phyloP scores from a whole-genome alignment of 495 filamentous ascomycete genomes.

The Tetracladium setigerum region DNA sequence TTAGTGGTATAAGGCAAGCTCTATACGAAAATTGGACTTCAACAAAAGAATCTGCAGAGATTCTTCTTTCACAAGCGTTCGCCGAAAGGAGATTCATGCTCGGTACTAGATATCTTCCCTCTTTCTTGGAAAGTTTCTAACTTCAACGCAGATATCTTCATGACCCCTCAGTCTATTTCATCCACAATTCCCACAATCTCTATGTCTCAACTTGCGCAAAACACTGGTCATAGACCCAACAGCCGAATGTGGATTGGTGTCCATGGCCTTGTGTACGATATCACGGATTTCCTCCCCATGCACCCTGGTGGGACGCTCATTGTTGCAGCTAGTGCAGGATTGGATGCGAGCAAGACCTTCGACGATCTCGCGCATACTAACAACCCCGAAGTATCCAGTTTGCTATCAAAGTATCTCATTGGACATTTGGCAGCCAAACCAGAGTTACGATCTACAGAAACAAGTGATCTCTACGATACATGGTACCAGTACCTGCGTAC shows the following conservation, averaged over 20 bases:
- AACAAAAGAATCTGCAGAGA: constrained; percentile 20
- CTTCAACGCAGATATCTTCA: constrained; percentile 22
- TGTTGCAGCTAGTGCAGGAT: constrained; percentile 24
- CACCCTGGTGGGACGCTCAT: constrained; percentile 26
- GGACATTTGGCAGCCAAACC: constrained; percentile 23
- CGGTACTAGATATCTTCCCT: neutral
- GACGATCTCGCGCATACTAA: constrained; percentile 25
- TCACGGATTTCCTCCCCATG: constrained; percentile 26
- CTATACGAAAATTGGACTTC: constrained; percentile 22
- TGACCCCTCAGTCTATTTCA: constrained; percentile 24
- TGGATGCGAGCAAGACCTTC: constrained; percentile 26
- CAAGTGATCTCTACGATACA: constrained; percentile 19
- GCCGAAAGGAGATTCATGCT: constrained; percentile 27
- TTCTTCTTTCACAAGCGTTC: constrained; percentile 22
- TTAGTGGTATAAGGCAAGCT: constrained; percentile 18
- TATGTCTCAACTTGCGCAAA: constrained; percentile 19
- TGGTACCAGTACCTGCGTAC: constrained; percentile 23
- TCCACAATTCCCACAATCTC: constrained; percentile 20
- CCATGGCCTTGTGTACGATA: constrained; percentile 26
- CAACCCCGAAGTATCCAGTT: constrained; percentile 24
- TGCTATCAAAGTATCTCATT: constrained; percentile 25
- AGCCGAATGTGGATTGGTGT: constrained; percentile 28
- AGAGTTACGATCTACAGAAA: constrained; percentile 17
- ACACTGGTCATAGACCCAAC: constrained; percentile 24
- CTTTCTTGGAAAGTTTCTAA: no score